Evolutionary conservation across 1,284 basidiomycete genomes (phyloP), one percentile per base, ranked within the genome.

Genomic region (Coriolopsis trogii): DNA sequence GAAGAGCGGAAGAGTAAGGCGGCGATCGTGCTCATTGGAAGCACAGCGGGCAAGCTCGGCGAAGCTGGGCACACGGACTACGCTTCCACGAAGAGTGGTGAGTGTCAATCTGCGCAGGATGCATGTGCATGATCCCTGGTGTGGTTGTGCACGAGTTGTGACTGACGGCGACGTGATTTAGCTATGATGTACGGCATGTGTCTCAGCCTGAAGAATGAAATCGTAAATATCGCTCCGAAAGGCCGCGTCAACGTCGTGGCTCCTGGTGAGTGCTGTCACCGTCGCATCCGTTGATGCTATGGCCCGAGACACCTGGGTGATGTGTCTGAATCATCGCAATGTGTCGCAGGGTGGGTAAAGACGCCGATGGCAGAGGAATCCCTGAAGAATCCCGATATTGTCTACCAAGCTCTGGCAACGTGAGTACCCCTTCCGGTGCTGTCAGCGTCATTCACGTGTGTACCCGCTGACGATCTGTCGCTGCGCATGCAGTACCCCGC

Each of bases 121-220:
- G n/a, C n/a, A n/a, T n/a, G n/a, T n/a, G n/a, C n/a, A n/a, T n/a
- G n/a, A n/a, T n/a, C n/a, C n/a, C n/a, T n/a, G n/a, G n/a, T n/a
- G n/a, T n/a, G n/a, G n/a, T n/a, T n/a, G n/a, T n/a, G n/a, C n/a
- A n/a, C n/a, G n/a, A n/a, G n/a, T n/a, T n/a, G n/a, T n/a, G n/a
- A n/a, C n/a, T n/a, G n/a, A n/a, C n/a, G n/a, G n/a, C n/a, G n/a
- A n/a, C n/a, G n/a, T n/a, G n/a, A n/a, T n/a, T 10, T 33, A 81
- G 88, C 82, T 1, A 76, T 91, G 72, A 89, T 89, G 84, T 85
- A 88, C 55, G 89, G 88, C 1, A 67, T 91, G 33, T 80, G 81
- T 1, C 71, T 85, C 54, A 77, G 82, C 3, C 73, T 91, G 55
- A 90, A 91, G 69, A 91, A 90, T 64, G 89, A 91, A 67, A 90